Evolutionary conservation across 192 early-diverging fungal species (phyloP), one percentile per base, ranked within the genome.

Genomic region (Coemansia sp.): DNA sequence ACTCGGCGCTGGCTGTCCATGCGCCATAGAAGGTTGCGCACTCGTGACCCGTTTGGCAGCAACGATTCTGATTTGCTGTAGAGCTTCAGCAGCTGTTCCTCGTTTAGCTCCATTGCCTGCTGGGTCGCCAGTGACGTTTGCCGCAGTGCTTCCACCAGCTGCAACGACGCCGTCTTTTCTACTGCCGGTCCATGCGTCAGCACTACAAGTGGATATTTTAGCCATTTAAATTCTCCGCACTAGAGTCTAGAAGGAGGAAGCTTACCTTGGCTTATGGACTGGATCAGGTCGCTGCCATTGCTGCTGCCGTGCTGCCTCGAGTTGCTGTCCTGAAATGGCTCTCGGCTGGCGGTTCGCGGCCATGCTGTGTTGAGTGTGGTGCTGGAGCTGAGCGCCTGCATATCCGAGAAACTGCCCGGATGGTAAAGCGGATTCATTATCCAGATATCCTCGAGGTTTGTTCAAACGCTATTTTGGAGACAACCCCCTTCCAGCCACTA

Each of bases 1-100:
- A 32, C 32, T 55, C 40, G 40, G 18, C 38, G 53, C 30, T 32
- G 47, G 47, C 36, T 49, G 23, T 60, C 49, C 64, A 77, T 77
- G 39, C 74, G 74, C 74, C 74, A 77, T 15, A 77, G 74, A 32
- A 71, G 18, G 36, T 77, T 77, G 43, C 74, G 66, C 26, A 61
- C 56, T 8, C 74, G 67, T 28, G 52, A 14, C 48, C 74, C 66
- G 46, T 67, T 62, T 7, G 74, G 68, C 56, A 71, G 14, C 37
- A 70, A 21, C 17, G 41, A 17, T 18, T 62, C 68, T 5, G 68
- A 76, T 36, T 44, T 48, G 18, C 46, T 69, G 20, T 69, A 76
- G 34, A 76, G 53, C 51, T 40, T 34, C 61, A 47, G 40, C n/a
- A 76, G 55, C 34, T 38, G 54, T 0, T 69, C 66, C 45, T 53